Conservation (phyloP, 1,284 basidiomycete genomes). For the Anthracocystis setariae region DNA sequence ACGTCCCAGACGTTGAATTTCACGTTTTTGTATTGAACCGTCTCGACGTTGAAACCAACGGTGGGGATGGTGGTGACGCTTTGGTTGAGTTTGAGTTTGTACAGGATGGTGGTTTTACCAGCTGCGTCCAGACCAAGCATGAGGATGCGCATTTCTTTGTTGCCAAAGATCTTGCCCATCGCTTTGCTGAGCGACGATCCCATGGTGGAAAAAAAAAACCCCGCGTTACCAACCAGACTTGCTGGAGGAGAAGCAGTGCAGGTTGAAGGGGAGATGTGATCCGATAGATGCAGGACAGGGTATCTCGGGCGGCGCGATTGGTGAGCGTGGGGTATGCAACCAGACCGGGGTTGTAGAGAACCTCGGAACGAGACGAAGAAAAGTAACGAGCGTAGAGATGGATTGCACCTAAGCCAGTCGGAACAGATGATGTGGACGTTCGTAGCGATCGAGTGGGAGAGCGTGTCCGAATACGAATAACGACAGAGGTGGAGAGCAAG, state of each 20-base stretch:
- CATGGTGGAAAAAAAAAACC: no score
- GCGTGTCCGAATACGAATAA: no score
- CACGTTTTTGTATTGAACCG: slow-evolving; percentile 69
- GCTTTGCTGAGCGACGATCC: slow-evolving; percentile 73
- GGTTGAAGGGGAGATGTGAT: background rate
- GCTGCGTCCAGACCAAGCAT: slow-evolving; percentile 94
- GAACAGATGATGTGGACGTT: no score
- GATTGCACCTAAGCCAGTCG: no score
- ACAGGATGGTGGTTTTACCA: slow-evolving; percentile 83
- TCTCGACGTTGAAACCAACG: slow-evolving; percentile 74
- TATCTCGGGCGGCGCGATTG: background rate
- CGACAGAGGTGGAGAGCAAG: no score
- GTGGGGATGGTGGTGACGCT: slow-evolving; percentile 99
- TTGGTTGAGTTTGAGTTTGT: slow-evolving; percentile 99
- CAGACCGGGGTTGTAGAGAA: no score
- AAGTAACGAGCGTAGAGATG: no score
- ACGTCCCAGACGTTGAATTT: slow-evolving; percentile 69
- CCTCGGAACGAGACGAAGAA: no score
- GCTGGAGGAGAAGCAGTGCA: no score
- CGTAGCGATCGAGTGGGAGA: no score
- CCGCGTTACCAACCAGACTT: no score
- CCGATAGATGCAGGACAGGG: no score
- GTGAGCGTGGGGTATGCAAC: background rate
- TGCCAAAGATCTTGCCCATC: slow-evolving; percentile 90
- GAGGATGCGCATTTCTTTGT: slow-evolving; percentile 93